Evolutionary conservation across 2,329 filamentous ascomycete genomes (phyloP).

Genomic region (Zalaria sp.): DNA sequence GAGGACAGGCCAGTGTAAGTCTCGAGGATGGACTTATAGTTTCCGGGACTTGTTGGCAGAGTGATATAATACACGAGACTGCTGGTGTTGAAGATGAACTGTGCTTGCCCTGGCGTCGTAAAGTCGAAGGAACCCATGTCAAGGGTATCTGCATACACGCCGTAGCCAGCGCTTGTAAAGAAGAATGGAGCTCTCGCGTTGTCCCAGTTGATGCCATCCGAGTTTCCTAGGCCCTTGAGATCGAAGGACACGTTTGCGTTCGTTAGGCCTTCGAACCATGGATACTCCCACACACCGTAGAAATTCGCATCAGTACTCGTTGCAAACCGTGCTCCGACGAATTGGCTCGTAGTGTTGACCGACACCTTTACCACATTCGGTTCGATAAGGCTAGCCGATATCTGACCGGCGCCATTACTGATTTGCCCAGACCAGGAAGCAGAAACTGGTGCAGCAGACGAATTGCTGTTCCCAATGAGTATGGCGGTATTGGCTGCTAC

Average conservation of each 20-base stretch:
- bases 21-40: conserved; percentile 13
- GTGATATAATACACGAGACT: conserved; percentile 19
- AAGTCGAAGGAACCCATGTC: conserved; percentile 19
- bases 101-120: conserved; percentile 10
- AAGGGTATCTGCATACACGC: conserved; percentile 20
- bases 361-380: conserved; percentile 12
- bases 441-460: conserved; percentile 1
- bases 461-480: conserved; percentile 9
- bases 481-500: conserved; percentile 12
- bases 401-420: conserved; percentile 3
- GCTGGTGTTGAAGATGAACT: conserved; percentile 18
- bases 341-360: conserved; percentile 10
- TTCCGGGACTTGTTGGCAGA: conserved; percentile 7
- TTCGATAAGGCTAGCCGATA: conserved; percentile 8
- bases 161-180: conserved; percentile 17
- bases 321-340: conserved; percentile 12
- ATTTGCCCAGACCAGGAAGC: not conserved
- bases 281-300: conserved; percentile 17
- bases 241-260: conserved; percentile 14
- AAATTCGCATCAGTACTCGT: conserved; percentile 6
- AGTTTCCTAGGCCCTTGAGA: conserved; percentile 15
- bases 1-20: conserved; percentile 16
- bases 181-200: conserved; percentile 23
- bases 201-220: conserved; percentile 19
- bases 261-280: conserved; percentile 11